Conservation (phyloP, 306 rosid genomes). For the Abrus precatorius region DNA sequence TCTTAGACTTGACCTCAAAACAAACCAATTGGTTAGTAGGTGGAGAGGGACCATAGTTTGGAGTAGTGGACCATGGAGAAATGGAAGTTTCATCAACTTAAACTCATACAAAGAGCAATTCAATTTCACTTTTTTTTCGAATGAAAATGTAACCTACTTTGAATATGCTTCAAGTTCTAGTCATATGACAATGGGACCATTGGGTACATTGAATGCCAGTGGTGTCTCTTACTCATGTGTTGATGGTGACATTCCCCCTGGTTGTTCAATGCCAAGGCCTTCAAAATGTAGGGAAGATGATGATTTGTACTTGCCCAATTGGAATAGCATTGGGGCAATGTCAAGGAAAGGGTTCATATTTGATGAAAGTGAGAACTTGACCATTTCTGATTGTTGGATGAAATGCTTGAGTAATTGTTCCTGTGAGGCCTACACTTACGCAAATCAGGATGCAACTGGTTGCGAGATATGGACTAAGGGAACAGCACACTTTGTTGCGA, state of each 20-base stretch:
- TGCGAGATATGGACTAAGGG: conserved; percentile 11
- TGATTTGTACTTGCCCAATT: not conserved
- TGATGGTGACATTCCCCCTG: not conserved
- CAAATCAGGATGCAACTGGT: not conserved
- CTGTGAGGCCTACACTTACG: conserved; percentile 20
- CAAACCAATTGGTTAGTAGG: not conserved
- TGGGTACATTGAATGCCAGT: not conserved
- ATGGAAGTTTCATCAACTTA: conserved; percentile 20
- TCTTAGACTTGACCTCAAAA: conserved; percentile 26
- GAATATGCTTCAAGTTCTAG: not conserved
- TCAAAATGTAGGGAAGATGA: conserved; percentile 8
- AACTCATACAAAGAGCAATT: not conserved
- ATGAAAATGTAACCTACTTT: not conserved
- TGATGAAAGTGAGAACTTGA: conserved; percentile 25
- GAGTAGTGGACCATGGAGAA: conserved; percentile 4
- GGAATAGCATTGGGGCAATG: not conserved
- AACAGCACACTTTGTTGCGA: not conserved
- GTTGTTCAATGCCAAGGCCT: conserved; percentile 12
- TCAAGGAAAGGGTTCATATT: not conserved
- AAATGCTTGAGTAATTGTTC: conserved; percentile 33
- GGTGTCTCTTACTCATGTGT: not conserved
- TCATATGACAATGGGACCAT: not conserved
- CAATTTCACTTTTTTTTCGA: conserved; percentile 7
- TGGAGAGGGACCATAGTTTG: conserved; percentile 16
- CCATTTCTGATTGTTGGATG: conserved; percentile 22